Evolutionary conservation across 768 basidiomycete genomes (phyloP).

Genomic region (Ramaria rubella): DNA sequence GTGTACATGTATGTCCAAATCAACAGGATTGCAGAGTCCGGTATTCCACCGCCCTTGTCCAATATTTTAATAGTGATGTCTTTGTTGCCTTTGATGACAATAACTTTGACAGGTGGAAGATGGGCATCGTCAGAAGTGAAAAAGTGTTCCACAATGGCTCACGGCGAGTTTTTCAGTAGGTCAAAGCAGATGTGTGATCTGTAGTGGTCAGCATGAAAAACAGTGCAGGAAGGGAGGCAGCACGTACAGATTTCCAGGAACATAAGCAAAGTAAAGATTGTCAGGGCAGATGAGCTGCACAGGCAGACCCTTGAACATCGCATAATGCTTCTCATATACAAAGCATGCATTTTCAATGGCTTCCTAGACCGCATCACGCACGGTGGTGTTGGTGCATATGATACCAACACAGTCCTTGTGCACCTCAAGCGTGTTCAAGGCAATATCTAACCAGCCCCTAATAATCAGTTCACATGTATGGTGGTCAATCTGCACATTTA

Average conservation of each 20-base stretch:
- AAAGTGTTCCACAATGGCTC: slow-evolving; percentile 90
- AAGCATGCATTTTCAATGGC: slow-evolving; percentile 91
- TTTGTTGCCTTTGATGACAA: slow-evolving; percentile 95
- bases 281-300: slow-evolving; percentile 93
- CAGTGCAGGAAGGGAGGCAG: background rate
- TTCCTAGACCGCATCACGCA: slow-evolving; percentile 97
- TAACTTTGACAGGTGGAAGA: slow-evolving; percentile 89
- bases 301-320: slow-evolving; percentile 92
- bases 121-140: slow-evolving; percentile 71
- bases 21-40: slow-evolving; percentile 79
- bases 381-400: slow-evolving; percentile 91
- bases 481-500: no score
- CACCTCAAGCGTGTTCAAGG: slow-evolving; percentile 84
- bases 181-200: slow-evolving; percentile 95
- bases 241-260: slow-evolving; percentile 78
- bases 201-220: background rate
- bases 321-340: slow-evolving; percentile 50
- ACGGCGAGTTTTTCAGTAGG: slow-evolving; percentile 92
- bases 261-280: slow-evolving; percentile 84
- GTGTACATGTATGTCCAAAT: slow-evolving; percentile 99
- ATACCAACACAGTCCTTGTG: slow-evolving; percentile 94
- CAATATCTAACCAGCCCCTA: slow-evolving; percentile 59
- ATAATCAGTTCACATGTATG: slow-evolving; percentile 5
- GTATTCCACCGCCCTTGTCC: slow-evolving; percentile 95
- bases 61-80: slow-evolving; percentile 99